Evolutionary conservation across 139 green algal genomes (phyloP).

Genomic region (Haematococcus sp.): DNA sequence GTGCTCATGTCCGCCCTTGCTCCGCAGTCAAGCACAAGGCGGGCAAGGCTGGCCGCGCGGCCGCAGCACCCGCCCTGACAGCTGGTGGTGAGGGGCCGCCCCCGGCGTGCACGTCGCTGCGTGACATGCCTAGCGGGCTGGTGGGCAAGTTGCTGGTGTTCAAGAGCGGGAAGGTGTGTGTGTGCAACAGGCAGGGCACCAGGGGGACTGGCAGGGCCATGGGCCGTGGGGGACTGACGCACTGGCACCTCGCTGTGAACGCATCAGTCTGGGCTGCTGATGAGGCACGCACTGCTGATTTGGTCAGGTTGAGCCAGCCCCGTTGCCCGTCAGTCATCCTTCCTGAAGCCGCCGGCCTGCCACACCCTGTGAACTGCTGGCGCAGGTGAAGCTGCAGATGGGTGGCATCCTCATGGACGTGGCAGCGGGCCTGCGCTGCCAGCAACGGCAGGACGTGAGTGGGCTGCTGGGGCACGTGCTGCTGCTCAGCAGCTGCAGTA

Average conservation of each 20-base stretch:
- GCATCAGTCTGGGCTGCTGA: too few species aligned
- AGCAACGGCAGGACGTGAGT: constrained; percentile 60
- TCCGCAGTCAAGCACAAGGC: background rate
- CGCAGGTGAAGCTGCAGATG: constrained; percentile 64
- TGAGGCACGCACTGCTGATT: too few species aligned
- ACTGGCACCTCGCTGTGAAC: too few species aligned
- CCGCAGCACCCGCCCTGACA: background rate
- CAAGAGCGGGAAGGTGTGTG: constrained; percentile 48
- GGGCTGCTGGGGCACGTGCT: background rate
- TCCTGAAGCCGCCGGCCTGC: too few species aligned
- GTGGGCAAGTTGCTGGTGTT: constrained; percentile 70
- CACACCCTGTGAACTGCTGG: too few species aligned
- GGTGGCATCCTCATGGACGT: constrained; percentile 74
- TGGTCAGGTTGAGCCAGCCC: too few species aligned
- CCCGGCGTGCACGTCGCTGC: background rate
- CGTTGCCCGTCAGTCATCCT: too few species aligned
- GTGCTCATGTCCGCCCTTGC: too few species aligned
- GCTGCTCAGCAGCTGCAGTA: background rate
- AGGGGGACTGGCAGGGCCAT: too few species aligned
- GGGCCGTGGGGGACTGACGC: too few species aligned
- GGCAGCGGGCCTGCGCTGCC: constrained; percentile 34
- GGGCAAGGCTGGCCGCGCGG: background rate
- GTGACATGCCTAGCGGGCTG: constrained; percentile 37
- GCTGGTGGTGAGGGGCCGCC: background rate
- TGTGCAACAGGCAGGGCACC: too few species aligned